Evolutionary conservation across 306 rosid genomes (phyloP).

Genomic region (Sophora flavescens): DNA sequence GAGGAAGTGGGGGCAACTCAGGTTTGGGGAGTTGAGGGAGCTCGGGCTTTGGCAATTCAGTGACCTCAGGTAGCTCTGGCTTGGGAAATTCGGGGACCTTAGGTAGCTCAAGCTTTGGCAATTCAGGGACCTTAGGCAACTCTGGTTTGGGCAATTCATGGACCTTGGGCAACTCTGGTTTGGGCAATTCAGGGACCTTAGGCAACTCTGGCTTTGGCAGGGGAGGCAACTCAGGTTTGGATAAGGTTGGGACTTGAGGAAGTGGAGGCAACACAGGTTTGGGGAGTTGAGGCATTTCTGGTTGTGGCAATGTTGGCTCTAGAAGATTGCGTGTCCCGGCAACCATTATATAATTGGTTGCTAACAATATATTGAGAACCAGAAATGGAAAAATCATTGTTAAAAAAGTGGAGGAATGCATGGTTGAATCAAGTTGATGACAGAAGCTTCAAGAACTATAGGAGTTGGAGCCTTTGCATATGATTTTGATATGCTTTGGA

Average conservation of each 20-base stretch:
- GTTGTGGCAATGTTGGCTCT: conserved; percentile 37
- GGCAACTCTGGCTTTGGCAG: neutral
- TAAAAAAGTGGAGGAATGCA: conserved; percentile 38
- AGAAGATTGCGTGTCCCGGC: conserved; percentile 50
- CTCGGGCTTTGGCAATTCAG: too few relatives aligned
- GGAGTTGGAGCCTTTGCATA: neutral
- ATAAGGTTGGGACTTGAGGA: conserved; percentile 18
- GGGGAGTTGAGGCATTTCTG: conserved; percentile 41
- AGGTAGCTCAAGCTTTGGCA: too few relatives aligned
- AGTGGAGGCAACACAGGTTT: conserved; percentile 17
- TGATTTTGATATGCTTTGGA: neutral
- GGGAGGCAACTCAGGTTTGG: conserved; percentile 1
- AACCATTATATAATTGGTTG: conserved; percentile 22
- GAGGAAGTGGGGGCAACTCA: too few relatives aligned
- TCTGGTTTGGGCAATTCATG: neutral
- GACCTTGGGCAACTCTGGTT: neutral
- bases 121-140: too few relatives aligned
- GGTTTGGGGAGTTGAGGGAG: neutral
- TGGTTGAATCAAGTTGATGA: conserved; percentile 6
- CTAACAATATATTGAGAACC: conserved; percentile 20
- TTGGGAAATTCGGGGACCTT: neutral
- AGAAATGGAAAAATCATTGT: conserved; percentile 26
- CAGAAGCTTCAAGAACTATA: neutral
- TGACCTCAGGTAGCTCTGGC: too few relatives aligned
- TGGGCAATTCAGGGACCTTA: neutral